These are phyloP conservation scores for Hypoxylon sp. DNA, from an alignment of 2,329 filamentous ascomycete species.

Conservation along the genomic window DNA sequence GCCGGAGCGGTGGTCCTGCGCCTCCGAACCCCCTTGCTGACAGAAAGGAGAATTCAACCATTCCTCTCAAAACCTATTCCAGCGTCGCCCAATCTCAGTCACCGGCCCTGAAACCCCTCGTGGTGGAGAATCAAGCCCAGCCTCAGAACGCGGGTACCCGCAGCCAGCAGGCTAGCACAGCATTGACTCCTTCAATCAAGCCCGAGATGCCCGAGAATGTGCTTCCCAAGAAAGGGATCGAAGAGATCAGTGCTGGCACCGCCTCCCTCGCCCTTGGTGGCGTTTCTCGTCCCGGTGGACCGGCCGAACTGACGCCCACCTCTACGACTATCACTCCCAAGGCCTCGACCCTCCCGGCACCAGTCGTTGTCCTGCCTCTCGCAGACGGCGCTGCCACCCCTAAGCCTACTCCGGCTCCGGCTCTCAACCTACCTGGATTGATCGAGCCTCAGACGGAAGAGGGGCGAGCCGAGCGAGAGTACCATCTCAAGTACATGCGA, in stretches of 20 bases:
- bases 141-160: constrained; percentile 50
- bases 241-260: constrained; percentile 38
- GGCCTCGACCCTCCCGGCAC: constrained; percentile 44
- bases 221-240: constrained; percentile 21
- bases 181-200: constrained; percentile 31
- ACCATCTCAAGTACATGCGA: constrained; percentile 77
- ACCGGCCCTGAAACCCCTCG: constrained; percentile 40
- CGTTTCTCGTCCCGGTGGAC: constrained; percentile 23
- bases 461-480: constrained; percentile 56
- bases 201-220: constrained; percentile 28
- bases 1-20: constrained; percentile 25
- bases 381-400: constrained; percentile 10
- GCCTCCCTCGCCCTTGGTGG: constrained; percentile 47
- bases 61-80: constrained; percentile 8
- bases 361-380: constrained; percentile 45
- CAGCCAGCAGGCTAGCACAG: constrained; percentile 43
- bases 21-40: constrained; percentile 25
- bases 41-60: constrained; percentile 38
- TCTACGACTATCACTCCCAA: constrained; percentile 42
- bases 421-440: constrained; percentile 47
- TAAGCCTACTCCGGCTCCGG: constrained; percentile 38
- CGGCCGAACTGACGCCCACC: constrained; percentile 30
- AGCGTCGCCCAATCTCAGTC: constrained; percentile 23
- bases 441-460: constrained; percentile 52
- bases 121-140: constrained; percentile 40